Percentiles rank a stretch among this genome's conserved stretches.
phyloP scores from a whole-genome alignment of 176 grass and related monocot species.

The Rhynchospora pubera region DNA sequence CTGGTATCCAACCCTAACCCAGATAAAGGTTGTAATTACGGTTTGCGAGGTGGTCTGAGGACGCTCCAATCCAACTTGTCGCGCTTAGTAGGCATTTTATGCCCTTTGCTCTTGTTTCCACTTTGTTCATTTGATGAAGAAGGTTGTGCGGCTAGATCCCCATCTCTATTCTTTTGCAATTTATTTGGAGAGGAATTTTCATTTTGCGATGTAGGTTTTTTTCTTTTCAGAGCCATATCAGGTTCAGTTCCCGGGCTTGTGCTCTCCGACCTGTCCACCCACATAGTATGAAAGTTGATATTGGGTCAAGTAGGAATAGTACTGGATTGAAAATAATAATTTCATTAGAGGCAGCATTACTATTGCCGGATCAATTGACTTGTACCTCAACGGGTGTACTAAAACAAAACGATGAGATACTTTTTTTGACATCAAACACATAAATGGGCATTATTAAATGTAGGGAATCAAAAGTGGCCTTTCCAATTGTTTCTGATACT shows the following conservation, averaged over 20 bases:
- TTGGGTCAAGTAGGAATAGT: neutral
- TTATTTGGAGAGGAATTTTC: slow-evolving; percentile 39
- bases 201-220: slow-evolving; percentile 34
- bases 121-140: slow-evolving; percentile 23
- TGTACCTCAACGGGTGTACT: neutral
- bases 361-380: neutral
- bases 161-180: slow-evolving; percentile 24
- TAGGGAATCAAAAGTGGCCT: neutral
- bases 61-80: slow-evolving; percentile 56
- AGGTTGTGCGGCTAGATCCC: slow-evolving; percentile 15
- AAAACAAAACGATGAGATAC: neutral
- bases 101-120: slow-evolving; percentile 35
- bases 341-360: neutral
- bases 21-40: neutral
- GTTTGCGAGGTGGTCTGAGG: slow-evolving; percentile 39
- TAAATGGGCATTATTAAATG: neutral
- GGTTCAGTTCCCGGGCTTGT: slow-evolving; percentile 30
- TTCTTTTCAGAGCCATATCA: slow-evolving; percentile 52
- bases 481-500: neutral
- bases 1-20: neutral
- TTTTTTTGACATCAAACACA: neutral
- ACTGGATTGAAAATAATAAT: neutral
- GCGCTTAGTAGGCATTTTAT: slow-evolving; percentile 38
- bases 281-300: neutral
- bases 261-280: slow-evolving; percentile 44